Conservation (phyloP, 2,329 filamentous ascomycete genomes). For the Alternaria sp. region DNA sequence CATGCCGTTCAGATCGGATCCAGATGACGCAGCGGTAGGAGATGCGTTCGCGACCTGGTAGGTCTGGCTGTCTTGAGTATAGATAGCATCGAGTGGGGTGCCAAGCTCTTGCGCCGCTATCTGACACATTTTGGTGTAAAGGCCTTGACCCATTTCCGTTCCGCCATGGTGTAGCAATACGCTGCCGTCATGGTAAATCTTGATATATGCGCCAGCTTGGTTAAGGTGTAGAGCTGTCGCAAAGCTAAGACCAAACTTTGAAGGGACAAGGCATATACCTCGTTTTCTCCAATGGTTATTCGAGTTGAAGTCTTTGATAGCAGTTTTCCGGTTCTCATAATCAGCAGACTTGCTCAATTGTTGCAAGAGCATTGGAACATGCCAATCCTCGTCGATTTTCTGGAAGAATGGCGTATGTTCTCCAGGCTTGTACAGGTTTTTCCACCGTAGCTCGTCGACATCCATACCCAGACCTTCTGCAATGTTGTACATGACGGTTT, state of each 20-base stretch:
- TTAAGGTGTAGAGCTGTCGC: conserved; percentile 89
- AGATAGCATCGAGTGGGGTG: conserved; percentile 82
- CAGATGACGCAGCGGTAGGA: conserved; percentile 89
- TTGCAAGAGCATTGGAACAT: conserved; percentile 89
- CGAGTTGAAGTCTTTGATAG: conserved; percentile 78
- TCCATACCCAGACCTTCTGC: conserved; percentile 87
- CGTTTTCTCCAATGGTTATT: conserved; percentile 92
- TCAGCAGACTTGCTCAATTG: conserved; percentile 78
- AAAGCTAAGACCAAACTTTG: conserved; percentile 96
- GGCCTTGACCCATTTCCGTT: conserved; percentile 95
- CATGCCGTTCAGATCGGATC: conserved; percentile 93
- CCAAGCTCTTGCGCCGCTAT: conserved; percentile 88
- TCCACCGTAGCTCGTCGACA: conserved; percentile 77
- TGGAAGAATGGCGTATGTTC: conserved; percentile 93
- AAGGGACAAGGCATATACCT: conserved; percentile 83
- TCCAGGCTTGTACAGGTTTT: conserved; percentile 82
- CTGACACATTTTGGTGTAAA: conserved; percentile 96
- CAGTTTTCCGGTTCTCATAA: conserved; percentile 73
- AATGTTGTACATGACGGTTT: conserved; percentile 86
- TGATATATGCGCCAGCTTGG: conserved; percentile 89
- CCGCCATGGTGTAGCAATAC: conserved; percentile 92
- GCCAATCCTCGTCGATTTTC: conserved; percentile 79
- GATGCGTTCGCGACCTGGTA: conserved; percentile 88
- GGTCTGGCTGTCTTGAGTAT: conserved; percentile 89
- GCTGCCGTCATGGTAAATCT: conserved; percentile 94